These are phyloP conservation scores for Fomitopsis pulvina DNA, from an alignment of 768 basidiomycete genomes.

Conservation along the genomic window DNA sequence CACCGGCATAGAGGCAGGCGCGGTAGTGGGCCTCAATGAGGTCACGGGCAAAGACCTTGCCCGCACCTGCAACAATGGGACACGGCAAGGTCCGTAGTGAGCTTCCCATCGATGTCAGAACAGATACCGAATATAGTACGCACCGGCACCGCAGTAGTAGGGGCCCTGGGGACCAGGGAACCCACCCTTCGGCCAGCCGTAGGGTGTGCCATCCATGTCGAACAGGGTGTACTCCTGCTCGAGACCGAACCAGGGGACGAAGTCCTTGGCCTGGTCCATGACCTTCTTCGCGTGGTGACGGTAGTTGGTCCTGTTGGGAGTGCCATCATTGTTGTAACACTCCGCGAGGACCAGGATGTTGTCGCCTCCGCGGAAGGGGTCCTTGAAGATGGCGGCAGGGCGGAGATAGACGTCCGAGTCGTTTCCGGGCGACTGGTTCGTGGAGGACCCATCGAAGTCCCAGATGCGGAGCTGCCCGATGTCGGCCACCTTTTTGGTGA, in stretches of 20 bases:
- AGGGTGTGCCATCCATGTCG: constrained; percentile 84
- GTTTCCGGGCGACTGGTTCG: constrained; percentile 91
- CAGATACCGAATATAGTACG: constrained; percentile 21
- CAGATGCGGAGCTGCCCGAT: constrained; percentile 91
- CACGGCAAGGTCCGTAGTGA: constrained; percentile 4
- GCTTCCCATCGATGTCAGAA: constrained; percentile 1
- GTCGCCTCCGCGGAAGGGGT: constrained; percentile 98
- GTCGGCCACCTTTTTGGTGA: constrained; percentile 78
- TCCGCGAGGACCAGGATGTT: constrained; percentile 97
- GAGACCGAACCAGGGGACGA: constrained; percentile 92
- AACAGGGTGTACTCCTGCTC: constrained; percentile 99
- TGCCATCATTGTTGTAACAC: constrained; percentile 98
- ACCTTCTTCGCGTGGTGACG: constrained; percentile 91
- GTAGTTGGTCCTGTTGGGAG: constrained; percentile 94
- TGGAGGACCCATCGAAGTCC: constrained; percentile 99
- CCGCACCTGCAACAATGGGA: constrained; percentile 55
- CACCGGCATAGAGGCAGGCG: constrained; percentile 88
- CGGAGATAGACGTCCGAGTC: constrained; percentile 99
- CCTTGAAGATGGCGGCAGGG: constrained; percentile 95
- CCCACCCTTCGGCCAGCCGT: constrained; percentile 97
- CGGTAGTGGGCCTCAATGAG: constrained; percentile 99
- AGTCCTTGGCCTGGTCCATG: constrained; percentile 86
- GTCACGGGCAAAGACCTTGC: constrained; percentile 98
- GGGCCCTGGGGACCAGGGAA: constrained; percentile 99
- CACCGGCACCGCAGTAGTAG: constrained; percentile 99